Percentiles rank a stretch among this genome's conserved stretches.
phyloP scores from a whole-genome alignment of 2,329 filamentous ascomycete species.

The Talaromyces pinophilus region DNA sequence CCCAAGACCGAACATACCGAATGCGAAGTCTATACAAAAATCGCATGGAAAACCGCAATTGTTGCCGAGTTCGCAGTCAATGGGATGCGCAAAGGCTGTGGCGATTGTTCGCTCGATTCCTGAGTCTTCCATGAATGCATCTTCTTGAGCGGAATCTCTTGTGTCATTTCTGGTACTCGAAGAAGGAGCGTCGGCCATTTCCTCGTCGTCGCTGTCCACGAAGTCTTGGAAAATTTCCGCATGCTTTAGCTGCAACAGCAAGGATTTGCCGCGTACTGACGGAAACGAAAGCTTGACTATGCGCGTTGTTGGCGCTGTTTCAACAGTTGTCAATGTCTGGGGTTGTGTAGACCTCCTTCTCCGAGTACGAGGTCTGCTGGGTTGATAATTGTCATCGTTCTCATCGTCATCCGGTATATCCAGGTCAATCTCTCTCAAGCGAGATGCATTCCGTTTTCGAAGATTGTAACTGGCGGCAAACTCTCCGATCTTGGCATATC shows the following conservation, averaged over 20 bases:
- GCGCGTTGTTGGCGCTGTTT: neutral
- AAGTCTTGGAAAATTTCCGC: constrained; percentile 1
- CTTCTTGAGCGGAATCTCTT: neutral
- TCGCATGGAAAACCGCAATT: constrained; percentile 34
- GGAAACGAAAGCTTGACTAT: constrained; percentile 4
- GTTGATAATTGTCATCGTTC: neutral
- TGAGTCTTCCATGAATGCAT: constrained; percentile 22
- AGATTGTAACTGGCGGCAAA: constrained; percentile 25
- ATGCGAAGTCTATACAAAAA: constrained; percentile 45
- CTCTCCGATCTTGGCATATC: constrained; percentile 23
- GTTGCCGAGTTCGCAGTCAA: constrained; percentile 19
- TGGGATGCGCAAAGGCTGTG: constrained; percentile 17
- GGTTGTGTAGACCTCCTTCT: neutral
- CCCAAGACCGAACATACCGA: constrained; percentile 45
- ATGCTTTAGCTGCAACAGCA: constrained; percentile 12
- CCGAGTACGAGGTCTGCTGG: neutral
- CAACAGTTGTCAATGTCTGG: neutral
- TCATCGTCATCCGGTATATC: constrained; percentile 5
- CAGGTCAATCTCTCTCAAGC: constrained; percentile 11
- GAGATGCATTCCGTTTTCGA: constrained; percentile 21
- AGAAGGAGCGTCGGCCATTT: neutral
- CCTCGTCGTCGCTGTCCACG: neutral
- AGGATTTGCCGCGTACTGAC: constrained; percentile 11
- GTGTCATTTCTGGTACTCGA: neutral
- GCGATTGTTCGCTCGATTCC: neutral